phyloP scores from a whole-genome alignment of 176 grass and related monocot genomes.

The Leersia perrieri region DNA sequence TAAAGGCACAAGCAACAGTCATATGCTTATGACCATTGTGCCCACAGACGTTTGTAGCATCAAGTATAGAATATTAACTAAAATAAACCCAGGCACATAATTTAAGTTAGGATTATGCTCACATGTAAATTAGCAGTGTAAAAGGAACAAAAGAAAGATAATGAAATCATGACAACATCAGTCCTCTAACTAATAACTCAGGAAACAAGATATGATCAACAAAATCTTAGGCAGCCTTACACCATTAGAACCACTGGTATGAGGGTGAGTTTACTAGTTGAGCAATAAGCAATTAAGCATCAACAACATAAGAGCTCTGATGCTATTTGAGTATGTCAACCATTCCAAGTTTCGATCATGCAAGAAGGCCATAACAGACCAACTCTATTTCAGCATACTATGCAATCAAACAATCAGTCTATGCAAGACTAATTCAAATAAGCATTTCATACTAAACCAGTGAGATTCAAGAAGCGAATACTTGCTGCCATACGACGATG shows the following conservation, averaged over 20 bases:
- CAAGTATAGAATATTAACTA: not conserved
- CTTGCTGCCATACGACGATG: conserved; percentile 47
- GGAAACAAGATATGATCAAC: not conserved
- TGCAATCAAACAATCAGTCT: not conserved
- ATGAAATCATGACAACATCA: not conserved
- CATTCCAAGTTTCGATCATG: not conserved
- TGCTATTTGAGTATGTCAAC: not conserved
- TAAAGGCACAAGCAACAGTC: conserved; percentile 10
- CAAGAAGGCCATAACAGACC: not conserved
- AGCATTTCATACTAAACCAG: not conserved
- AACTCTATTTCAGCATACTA: not conserved
- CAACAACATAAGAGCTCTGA: not conserved
- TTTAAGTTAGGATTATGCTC: not conserved
- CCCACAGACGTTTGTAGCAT: not conserved
- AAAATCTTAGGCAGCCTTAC: not conserved
- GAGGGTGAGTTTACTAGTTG: not conserved
- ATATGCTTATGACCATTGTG: not conserved
- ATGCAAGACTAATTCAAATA: not conserved
- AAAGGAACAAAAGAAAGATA: not conserved
- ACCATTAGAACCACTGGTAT: not conserved
- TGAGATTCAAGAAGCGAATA: conserved; percentile 1
- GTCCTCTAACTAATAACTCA: not conserved
- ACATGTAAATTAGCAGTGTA: not conserved
- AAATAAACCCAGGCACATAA: not conserved
- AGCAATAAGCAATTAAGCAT: not conserved